Base-by-base conservation (phyloP, 768 basidiomycete genomes). In the Sistotremastrum suecicum region DNA sequence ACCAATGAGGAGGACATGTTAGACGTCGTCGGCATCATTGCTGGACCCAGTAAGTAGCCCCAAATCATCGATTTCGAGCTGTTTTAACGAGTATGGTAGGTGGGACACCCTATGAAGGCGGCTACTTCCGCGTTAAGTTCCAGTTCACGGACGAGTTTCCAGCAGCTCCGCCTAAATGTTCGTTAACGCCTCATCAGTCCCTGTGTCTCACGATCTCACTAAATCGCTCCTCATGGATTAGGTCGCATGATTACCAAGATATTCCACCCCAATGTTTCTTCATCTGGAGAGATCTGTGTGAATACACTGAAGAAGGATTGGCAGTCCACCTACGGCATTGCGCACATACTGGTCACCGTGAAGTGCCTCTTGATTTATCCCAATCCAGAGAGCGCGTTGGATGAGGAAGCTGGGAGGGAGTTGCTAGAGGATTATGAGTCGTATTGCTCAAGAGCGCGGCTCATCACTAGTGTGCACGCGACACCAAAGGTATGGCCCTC, bases 301-400 rank as follows among this genome's bases (percentile, higher is more conserved):
- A 94, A 92, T 66, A 97, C 91, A 5, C 67, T 97, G 29, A 97
- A 95, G 72, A 94, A 95, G 62, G 90, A 94, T 56, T 97, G 92
- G 92, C 84, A 90, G 60, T 74, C 85, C 28, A 75, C 80, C 8
- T 92, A 88, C 55, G 92, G 92, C 42, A 89, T 98, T 32, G 76
- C 70, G 9, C 88, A 92, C 60, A 94, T 94, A 48, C 73, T 94
- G 10, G 80, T 89, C 48, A 92, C 89, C 31, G 81, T 97, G 52
- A 92, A 91, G 60, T 95, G 92, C 58, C 76, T 98, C 40, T 74
- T 98, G 50, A 97, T 98, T 53, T 91, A 91, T 58, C 92, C 92
- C 32, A 95, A 95, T 58, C 89, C 94, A 33, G 92, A 97, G 61
- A 92, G 88, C 5, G 94, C 92, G 0, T 68, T 97, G 41, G 90